These are phyloP conservation scores for Oryza rufipogon DNA, from an alignment of 176 grass and related monocot species.

Conservation along the genomic window DNA sequence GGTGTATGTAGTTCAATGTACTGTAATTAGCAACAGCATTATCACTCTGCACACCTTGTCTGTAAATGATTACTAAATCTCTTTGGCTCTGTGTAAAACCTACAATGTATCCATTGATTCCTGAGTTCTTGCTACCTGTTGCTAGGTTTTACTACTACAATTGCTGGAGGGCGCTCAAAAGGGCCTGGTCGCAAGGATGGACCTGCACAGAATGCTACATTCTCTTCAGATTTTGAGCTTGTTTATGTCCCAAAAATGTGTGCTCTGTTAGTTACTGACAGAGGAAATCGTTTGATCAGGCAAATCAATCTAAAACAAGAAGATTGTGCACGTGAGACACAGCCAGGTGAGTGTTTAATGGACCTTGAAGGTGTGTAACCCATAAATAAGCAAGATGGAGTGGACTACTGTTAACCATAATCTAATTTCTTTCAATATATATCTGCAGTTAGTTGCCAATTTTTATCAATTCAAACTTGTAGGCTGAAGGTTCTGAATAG, in stretches of 20 bases:
- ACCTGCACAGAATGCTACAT: slow-evolving; percentile 74
- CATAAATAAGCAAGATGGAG: neutral
- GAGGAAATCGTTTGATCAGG: slow-evolving; percentile 62
- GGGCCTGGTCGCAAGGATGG: slow-evolving; percentile 60
- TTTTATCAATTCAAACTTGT: neutral
- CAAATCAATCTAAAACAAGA: slow-evolving; percentile 67
- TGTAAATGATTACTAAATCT: neutral
- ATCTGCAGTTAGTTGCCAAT: neutral
- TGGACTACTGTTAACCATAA: neutral
- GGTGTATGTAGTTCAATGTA: too few relatives aligned
- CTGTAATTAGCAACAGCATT: neutral
- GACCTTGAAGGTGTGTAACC: neutral
- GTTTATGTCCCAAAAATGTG: slow-evolving; percentile 67
- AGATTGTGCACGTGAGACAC: slow-evolving; percentile 51
- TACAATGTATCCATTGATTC: neutral
- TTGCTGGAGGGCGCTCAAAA: slow-evolving; percentile 60
- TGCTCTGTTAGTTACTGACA: slow-evolving; percentile 65
- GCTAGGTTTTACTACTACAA: slow-evolving; percentile 64
- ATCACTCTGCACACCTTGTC: neutral
- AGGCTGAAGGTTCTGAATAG: neutral
- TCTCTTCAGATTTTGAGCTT: slow-evolving; percentile 68
- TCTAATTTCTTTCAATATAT: neutral
- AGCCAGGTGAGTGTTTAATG: slow-evolving; percentile 38
- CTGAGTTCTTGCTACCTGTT: slow-evolving; percentile 27
- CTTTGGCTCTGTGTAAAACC: too few relatives aligned